phyloP scores from a whole-genome alignment of 2,329 filamentous ascomycete species.

The Sporothrix humicola region DNA sequence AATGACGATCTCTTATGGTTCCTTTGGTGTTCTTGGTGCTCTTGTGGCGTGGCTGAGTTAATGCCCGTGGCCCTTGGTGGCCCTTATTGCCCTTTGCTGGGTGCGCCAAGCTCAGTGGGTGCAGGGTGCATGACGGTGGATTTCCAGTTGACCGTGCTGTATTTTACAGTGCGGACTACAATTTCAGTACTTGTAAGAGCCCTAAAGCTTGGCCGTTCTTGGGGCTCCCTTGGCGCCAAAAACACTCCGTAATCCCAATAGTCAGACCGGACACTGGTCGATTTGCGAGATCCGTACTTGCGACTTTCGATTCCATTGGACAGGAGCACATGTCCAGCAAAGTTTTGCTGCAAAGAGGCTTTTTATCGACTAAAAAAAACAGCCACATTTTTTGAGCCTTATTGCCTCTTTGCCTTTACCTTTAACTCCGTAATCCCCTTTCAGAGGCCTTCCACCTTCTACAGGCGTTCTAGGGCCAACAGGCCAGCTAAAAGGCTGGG shows the following conservation, averaged over 20 bases:
- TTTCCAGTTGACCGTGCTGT: background rate
- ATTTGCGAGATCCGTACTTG: too few species aligned
- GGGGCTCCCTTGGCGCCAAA: too few species aligned
- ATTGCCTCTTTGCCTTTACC: too few species aligned
- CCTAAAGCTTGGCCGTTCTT: background rate
- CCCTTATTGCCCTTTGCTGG: background rate
- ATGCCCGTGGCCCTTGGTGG: background rate
- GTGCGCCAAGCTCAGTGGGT: background rate
- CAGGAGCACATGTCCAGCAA: too few species aligned
- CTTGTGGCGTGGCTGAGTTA: conserved; percentile 9
- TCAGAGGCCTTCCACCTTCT: background rate
- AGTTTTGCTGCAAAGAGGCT: too few species aligned
- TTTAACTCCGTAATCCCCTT: too few species aligned
- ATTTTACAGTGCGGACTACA: background rate
- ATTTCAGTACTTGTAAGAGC: background rate
- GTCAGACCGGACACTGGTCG: too few species aligned
- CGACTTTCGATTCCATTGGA: too few species aligned
- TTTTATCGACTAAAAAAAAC: too few species aligned
- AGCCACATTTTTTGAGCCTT: too few species aligned
- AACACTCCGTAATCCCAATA: too few species aligned
- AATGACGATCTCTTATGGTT: background rate
- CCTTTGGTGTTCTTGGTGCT: background rate
- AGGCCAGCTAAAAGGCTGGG: too few species aligned
- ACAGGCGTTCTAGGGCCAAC: conserved; percentile 18
- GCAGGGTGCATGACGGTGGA: background rate